These are phyloP conservation scores for Orobanche coerulescens DNA, from an alignment of 257 asterid species.

Conservation along the genomic window DNA sequence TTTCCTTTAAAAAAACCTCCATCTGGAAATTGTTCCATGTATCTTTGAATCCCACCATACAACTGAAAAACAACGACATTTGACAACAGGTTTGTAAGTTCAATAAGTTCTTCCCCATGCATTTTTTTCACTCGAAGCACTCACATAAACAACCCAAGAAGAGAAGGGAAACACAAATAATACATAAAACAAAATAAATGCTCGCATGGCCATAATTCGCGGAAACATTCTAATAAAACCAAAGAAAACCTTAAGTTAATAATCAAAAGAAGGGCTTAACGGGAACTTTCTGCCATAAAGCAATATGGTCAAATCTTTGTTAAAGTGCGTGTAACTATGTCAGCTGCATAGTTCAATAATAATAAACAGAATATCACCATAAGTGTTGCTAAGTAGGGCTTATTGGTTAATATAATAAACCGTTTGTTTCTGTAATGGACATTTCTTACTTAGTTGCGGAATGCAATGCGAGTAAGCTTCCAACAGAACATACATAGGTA, in stretches of 20 bases:
- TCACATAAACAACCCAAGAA: constrained; percentile 1
- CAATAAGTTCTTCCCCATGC: neutral
- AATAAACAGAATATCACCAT: too few relatives aligned
- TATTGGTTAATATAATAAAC: neutral
- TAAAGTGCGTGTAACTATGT: too few relatives aligned
- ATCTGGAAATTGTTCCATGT: constrained; percentile 85
- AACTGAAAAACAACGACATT: constrained; percentile 43
- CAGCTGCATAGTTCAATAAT: too few relatives aligned
- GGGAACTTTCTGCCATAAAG: neutral
- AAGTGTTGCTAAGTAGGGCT: neutral
- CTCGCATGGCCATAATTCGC: neutral
- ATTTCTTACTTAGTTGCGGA: neutral
- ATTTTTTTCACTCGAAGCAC: constrained; percentile 13
- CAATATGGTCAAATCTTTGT: neutral
- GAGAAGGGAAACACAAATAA: neutral
- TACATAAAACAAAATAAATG: neutral
- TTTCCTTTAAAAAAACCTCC: constrained; percentile 97
- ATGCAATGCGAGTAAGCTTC: neutral
- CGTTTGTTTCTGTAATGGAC: neutral
- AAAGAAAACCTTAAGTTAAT: neutral
- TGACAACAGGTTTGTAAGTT: constrained; percentile 13
- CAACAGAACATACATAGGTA: neutral
- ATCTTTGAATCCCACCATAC: constrained; percentile 94
- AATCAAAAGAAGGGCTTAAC: neutral
- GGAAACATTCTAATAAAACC: too few relatives aligned